A percentile compares a stretch with the other conserved stretches of the same genome.
Conservation (phyloP, 1,284 basidiomycete species). For the Cryptococcus neoformans region DNA sequence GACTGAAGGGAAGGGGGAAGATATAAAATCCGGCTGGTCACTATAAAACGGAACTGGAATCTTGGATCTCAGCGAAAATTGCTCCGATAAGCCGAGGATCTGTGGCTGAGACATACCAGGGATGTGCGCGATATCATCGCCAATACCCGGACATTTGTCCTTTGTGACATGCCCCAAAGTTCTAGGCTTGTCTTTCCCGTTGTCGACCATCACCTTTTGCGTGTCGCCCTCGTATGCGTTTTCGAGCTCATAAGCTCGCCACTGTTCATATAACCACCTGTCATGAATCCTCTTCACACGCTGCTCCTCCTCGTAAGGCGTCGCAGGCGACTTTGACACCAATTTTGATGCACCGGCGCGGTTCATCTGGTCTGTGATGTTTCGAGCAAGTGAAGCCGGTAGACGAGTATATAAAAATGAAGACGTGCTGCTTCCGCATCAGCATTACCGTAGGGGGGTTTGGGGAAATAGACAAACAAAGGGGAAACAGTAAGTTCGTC, state of each 20-base stretch:
- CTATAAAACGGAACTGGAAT: background rate
- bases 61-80: background rate
- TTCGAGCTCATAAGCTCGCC: constrained; percentile 17
- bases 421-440: constrained; percentile 19
- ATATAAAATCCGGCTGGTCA: constrained; percentile 32
- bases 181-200: constrained; percentile 13
- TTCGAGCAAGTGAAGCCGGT: constrained; percentile 32
- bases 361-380: constrained; percentile 42
- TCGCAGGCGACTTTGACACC: background rate
- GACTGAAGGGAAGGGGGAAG: constrained; percentile 37
- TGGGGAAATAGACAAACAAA: constrained; percentile 46
- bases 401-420: constrained; percentile 40
- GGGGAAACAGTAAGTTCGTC: constrained; percentile 71
- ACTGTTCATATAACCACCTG: constrained; percentile 28
- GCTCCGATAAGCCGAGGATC: background rate
- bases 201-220: background rate
- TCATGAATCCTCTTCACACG: constrained; percentile 23
- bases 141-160: constrained; percentile 39
- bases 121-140: constrained; percentile 48
- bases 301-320: constrained; percentile 22
- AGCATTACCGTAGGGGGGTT: background rate
- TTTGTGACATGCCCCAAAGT: constrained; percentile 46
- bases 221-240: background rate
- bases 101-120: constrained; percentile 25
- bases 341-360: constrained; percentile 43